Base-by-base conservation (phyloP, 2,329 filamentous ascomycete species). In the Stachybotrys echinatus region DNA sequence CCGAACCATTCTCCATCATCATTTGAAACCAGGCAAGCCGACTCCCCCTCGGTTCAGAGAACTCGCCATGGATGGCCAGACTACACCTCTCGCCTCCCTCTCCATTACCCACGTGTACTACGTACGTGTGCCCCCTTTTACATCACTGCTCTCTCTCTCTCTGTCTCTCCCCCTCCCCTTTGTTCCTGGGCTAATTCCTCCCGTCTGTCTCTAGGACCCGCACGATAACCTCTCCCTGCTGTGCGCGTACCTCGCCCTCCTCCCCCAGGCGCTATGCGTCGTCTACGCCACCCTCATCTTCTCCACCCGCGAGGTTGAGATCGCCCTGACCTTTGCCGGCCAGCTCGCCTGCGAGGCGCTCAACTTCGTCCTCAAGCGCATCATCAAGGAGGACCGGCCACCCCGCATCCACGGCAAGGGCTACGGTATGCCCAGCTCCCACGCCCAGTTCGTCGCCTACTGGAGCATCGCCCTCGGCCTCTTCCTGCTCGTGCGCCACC, bases 81-180 rank as follows among this genome's bases (percentile, higher is more conserved):
- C 58, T n/a, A 53, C 61, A n/a, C 84, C 88, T 39, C 76, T 97
- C 50, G 90, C 92, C 47, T 97, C 92, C 21, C 80, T 99, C 53
- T 96, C 92, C 47, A 74, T 99, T 58, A 97, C 94, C 12, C 92
- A 97, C 73, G 92, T 97, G 59, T 89, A 94, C 75, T 97, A 97
- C 78, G 92, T 95, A 73, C 64, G 83, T 69, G 23, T 44, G n/a
- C n/a, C n/a, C n/a, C n/a, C n/a, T 40, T 22, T n/a, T n/a, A n/a
- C n/a, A n/a, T n/a, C n/a, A n/a, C n/a, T n/a, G 48, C 27, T 43
- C n/a, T n/a, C 31, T 23, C 14, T 20, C 23, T 45, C 31, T 37
- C n/a, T 27, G 39, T 50, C 38, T 38, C 47, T 39, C 42, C 43
- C 40, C 20, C 20, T 43, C 21, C 22, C 23, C 47, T 39, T 48